Evolutionary conservation across 192 early-diverging fungal genomes (phyloP).

Genomic region (Umbelopsis vinacea): DNA sequence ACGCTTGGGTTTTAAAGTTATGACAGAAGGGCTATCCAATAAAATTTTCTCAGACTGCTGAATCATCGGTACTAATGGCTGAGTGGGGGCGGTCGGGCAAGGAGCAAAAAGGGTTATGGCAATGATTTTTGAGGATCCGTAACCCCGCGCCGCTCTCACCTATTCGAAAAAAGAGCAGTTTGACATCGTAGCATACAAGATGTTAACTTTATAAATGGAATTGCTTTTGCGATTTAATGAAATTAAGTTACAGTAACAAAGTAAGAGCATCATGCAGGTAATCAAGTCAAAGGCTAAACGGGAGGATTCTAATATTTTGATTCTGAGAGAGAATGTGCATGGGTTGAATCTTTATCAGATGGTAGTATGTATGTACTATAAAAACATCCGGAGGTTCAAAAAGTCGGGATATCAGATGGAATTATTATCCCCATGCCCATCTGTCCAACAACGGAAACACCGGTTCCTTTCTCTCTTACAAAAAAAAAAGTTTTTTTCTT

Average conservation of each 20-base stretch:
- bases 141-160: no score
- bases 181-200: no score
- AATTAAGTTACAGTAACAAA: no score
- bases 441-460: constrained; percentile 12
- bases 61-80: background rate
- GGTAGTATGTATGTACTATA: background rate
- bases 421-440: constrained; percentile 10
- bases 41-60: background rate
- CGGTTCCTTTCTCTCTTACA: background rate
- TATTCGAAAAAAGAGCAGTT: no score
- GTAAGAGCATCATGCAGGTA: no score
- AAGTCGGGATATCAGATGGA: constrained; percentile 14
- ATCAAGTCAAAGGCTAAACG: no score
- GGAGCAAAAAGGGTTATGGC: no score
- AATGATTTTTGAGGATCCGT: no score
- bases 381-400: background rate
- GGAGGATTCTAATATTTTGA: no score
- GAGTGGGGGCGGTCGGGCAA: background rate
- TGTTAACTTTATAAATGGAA: no score
- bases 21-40: background rate
- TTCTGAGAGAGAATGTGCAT: background rate
- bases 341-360: background rate
- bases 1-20: background rate
- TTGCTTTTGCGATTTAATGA: no score
- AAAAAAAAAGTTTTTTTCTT: constrained; percentile 12